Evolutionary conservation across 345 rosid genomes (phyloP), one percentile per base, ranked within the genome.

Genomic region (Syzygium aqueum): DNA sequence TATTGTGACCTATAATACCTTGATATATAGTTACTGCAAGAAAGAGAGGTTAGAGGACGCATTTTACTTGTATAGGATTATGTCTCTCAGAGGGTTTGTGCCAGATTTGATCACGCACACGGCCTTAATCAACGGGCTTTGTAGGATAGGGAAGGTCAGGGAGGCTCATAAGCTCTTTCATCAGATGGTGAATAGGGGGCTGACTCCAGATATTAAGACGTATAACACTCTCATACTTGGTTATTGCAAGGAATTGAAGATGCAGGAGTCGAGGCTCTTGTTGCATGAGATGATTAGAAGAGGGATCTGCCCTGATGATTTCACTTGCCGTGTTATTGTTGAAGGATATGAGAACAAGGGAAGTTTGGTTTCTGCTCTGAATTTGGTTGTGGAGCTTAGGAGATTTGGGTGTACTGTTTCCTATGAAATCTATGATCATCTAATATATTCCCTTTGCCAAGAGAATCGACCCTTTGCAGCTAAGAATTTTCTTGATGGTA

Each of bases 81-180:
- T 97, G 99, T 92, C 93, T 57, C 84, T 92, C 67, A 92, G 98
- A 87, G 86, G 89, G 88, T 94, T 96, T 77, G 87, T 92, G 27
- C 98, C 98, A 0, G 98, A 96, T 94, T 93, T 95, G 90, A 95
- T 97, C 91, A 92, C 98, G 0, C 93, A 96, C 77, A 96, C 99
- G 3, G 91, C 95, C 30, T 87, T 97, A 89, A 94, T 95, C 87
- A 93, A 90, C 84, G 97, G 97, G 87, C 97, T 97, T 90, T 97
- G 99, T 92, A 94, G 85, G 93, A 94, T 92, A n/a, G 95, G 96
- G 53, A 94, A 90, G 88, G 88, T 95, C 57, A 92, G 85, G 87
- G 98, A 97, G 87, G 99, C 97, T 89, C 98, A 95, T 88, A 97
- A 95, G 93, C 92, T 93, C 61, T 94, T 95, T 78, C 97, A 94